Evolutionary conservation across 805 yeast species (phyloP), one percentile per base, ranked within the genome.

Genomic region (Gaillardinia entomophila): DNA sequence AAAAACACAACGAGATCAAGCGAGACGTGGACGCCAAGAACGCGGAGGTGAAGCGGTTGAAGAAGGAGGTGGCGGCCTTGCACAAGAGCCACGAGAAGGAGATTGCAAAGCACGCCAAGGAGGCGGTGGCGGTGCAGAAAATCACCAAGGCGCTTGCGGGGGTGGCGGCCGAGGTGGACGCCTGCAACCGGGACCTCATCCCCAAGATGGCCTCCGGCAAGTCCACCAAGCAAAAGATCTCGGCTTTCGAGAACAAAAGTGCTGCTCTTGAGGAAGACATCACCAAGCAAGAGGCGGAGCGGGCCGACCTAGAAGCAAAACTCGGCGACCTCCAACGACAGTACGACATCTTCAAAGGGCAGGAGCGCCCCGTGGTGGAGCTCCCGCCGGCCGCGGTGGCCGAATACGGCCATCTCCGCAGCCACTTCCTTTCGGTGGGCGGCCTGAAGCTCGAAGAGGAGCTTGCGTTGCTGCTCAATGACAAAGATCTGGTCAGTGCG

Each of bases 151-250:
- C 54, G 7, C 53, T 76, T 2, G 49, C 49, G 1, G 51, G 53
- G n/a, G 57, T 62, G 30, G 49, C 54, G n/a, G 42, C 48, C 2
- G 54, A 59, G n/a, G 52, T 72, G 12, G 80, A 75, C 26, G 51
- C 56, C 5, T 57, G 62, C 17, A 68, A 68, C 32, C 53, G 74
- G 18, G 68, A 70, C 5, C 44, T 83, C 31, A 66, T 82, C 18
- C 94, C 95, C 1, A 50, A 81, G 4, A 70, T 68, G 20, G 73
- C 86, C 6, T 77, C 76, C 38, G 70, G 71, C 34, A 62, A 63
- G 8, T 64, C 80, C 7, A 45, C 73, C 1, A 43, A 50, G 8
- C 66, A 66, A 30, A 79, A 77, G 40, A 57, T 77, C 2, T 46
- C 48, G 5, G 68, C 68, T 24, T 62, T 68, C 28, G 67, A 66